Base-by-base conservation (phyloP, 805 yeast genomes). In the Kodamaea hsintzibuensis region DNA sequence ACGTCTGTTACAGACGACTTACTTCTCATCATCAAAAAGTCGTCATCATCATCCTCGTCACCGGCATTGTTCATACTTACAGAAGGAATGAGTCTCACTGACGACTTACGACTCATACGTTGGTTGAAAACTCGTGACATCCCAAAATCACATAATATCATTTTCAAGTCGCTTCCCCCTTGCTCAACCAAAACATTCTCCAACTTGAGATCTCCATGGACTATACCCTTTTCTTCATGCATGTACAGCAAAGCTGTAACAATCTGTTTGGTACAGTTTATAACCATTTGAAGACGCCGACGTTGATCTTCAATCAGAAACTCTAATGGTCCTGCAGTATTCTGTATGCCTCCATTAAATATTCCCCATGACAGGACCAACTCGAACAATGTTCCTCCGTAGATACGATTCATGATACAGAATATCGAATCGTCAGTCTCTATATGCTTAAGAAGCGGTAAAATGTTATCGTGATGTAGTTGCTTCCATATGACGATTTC, bases 81-180 rank as follows among this genome's bases (percentile, higher is more conserved):
- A 16, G 43, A 38, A 3, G 22, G 40, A 19, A 44, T 49, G 14
- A 44, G 12, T 13, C 54, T 52, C 16, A 60, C 52, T 3, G 67
- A 60, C 42, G 55, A 53, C 18, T 62, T 60, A 40, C 73, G 60
- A 38, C 69, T 61, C 17, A 69, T 47, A 42, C 76, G 63, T 17
- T 65, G 58, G 54, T 51, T 51, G 55, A 66, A 76, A 7, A 68
- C 66, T 25, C 76, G 61, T 5, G 84, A 72, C 96, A 92, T 89
- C 4, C 98, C 98, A 72, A 92, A 92, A 70, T 92, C 98, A 71
- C 97, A 89, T 6, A 92, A 66, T 22, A 86, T 65, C 57, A 89
- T 75, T 44, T 72, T 72, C 27, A 33, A 13, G 22, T 40, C 17
- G 52, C 22, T 71, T 7, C 61, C 54, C 30, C 56, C 60, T 35